Conservation (phyloP, 1,284 basidiomycete genomes). For the Papiliotrema terrestris region DNA sequence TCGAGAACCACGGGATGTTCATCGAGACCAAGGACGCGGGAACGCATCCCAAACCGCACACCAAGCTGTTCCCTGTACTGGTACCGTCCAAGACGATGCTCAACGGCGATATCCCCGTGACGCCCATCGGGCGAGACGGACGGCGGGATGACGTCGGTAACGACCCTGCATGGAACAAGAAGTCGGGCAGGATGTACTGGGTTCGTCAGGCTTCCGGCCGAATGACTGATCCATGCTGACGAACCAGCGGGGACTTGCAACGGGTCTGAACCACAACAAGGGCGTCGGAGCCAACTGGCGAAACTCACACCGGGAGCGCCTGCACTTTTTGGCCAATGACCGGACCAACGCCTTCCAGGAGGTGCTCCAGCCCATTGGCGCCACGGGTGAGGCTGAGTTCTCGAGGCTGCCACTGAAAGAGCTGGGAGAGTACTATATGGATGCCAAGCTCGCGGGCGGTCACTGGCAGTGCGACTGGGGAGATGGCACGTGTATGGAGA, state of each 20-base stretch:
- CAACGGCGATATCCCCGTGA: conserved; percentile 48
- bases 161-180: conserved; percentile 45
- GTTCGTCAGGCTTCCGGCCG: conserved; percentile 14
- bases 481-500: conserved; percentile 48
- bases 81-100: conserved; percentile 45
- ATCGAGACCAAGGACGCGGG: conserved; percentile 41
- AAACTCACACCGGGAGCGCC: conserved; percentile 45
- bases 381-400: conserved; percentile 38
- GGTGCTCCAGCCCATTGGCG: conserved; percentile 36
- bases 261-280: conserved; percentile 45
- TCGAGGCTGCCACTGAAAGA: conserved; percentile 25
- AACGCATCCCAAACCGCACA: conserved; percentile 47
- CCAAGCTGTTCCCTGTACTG: conserved; percentile 46
- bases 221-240: background rate
- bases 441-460: conserved; percentile 44
- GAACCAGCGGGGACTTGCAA: conserved; percentile 43
- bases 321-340: conserved; percentile 47
- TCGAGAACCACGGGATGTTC: conserved; percentile 48
- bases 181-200: conserved; percentile 49
- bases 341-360: conserved; percentile 23
- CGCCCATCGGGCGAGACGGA: conserved; percentile 46
- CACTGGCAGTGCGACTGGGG: conserved; percentile 47
- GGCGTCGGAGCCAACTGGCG: conserved; percentile 40
- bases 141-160: conserved; percentile 44
- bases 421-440: conserved; percentile 46